A percentile compares a stretch with the other conserved stretches of the same genome.
Evolutionary conservation across 1,284 basidiomycete species (phyloP).

Genomic region (Kalmanozyma brasiliensis): DNA sequence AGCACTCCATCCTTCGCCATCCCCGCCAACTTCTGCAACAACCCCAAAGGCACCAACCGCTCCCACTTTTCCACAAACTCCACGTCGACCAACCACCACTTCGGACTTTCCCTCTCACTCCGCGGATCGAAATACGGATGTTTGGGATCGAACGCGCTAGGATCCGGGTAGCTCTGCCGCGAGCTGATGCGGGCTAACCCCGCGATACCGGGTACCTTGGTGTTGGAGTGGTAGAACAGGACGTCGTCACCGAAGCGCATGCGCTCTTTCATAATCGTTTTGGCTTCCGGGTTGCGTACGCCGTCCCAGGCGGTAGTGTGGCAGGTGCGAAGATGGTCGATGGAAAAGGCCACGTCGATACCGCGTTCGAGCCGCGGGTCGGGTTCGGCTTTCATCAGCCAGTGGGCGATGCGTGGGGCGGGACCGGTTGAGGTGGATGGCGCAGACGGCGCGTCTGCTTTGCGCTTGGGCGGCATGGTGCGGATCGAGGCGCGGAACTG

Average conservation of each 20-base stretch:
- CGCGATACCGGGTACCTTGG: constrained; percentile 79
- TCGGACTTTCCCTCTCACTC: constrained; percentile 79
- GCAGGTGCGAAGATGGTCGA: constrained; percentile 48
- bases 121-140: constrained; percentile 94
- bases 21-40: constrained; percentile 79
- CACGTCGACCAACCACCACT: constrained; percentile 87
- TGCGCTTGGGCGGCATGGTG: constrained; percentile 39
- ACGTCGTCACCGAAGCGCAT: constrained; percentile 87
- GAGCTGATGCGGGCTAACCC: constrained; percentile 50
- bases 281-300: constrained; percentile 87
- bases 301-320: constrained; percentile 87
- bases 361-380: constrained; percentile 57
- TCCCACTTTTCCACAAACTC: constrained; percentile 76
- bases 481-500: constrained; percentile 2
- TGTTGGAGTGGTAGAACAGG: constrained; percentile 89
- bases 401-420: constrained; percentile 19
- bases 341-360: constrained; percentile 60
- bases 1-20: constrained; percentile 74
- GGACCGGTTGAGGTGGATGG: not conserved
- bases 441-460: constrained; percentile 2
- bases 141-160: constrained; percentile 46
- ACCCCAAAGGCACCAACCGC: constrained; percentile 81
- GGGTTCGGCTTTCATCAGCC: constrained; percentile 67
- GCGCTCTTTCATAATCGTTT: constrained; percentile 82
- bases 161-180: constrained; percentile 45